Percentiles rank a stretch among this genome's conserved stretches.
Evolutionary conservation across 164 flowering plant genomes (phyloP).

Genomic region (Chimonanthus praecox): DNA sequence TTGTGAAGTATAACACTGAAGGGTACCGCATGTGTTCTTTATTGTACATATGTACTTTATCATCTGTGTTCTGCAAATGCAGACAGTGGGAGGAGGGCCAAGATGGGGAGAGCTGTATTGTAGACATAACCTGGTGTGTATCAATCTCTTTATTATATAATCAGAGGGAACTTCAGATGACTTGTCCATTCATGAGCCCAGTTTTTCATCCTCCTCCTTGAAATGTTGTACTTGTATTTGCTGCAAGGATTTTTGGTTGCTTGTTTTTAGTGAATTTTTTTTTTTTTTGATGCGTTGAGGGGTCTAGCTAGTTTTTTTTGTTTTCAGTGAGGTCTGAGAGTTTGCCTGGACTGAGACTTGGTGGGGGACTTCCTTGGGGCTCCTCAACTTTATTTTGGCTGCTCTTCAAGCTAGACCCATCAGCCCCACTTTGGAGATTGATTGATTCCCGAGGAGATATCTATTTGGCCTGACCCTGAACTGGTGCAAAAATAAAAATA

Average conservation of each 20-base stretch:
- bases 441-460: too few relatives aligned
- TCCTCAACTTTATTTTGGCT: too few relatives aligned
- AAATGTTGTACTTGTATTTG: not conserved
- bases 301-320: too few relatives aligned
- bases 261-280: too few relatives aligned
- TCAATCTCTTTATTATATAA: slow-evolving; percentile 12
- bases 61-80: slow-evolving; percentile 31
- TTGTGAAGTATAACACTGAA: not conserved
- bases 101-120: slow-evolving; percentile 24
- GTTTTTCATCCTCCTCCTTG: not conserved
- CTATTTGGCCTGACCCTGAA: too few relatives aligned
- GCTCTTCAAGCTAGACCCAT: too few relatives aligned
- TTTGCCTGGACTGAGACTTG: too few relatives aligned
- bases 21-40: slow-evolving; percentile 7
- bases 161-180: not conserved
- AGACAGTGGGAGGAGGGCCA: slow-evolving; percentile 21
- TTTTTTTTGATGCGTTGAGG: too few relatives aligned
- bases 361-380: too few relatives aligned
- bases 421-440: too few relatives aligned
- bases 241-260: not conserved
- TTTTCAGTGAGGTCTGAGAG: too few relatives aligned
- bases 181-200: not conserved
- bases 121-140: slow-evolving; percentile 23
- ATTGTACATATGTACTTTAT: slow-evolving; percentile 41
- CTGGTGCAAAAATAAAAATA: too few relatives aligned